A percentile compares a stretch with the other conserved stretches of the same genome.
These are phyloP conservation scores for Paecilomyces variotii DNA, from an alignment of 2,329 filamentous ascomycete genomes.

Conservation along the genomic window DNA sequence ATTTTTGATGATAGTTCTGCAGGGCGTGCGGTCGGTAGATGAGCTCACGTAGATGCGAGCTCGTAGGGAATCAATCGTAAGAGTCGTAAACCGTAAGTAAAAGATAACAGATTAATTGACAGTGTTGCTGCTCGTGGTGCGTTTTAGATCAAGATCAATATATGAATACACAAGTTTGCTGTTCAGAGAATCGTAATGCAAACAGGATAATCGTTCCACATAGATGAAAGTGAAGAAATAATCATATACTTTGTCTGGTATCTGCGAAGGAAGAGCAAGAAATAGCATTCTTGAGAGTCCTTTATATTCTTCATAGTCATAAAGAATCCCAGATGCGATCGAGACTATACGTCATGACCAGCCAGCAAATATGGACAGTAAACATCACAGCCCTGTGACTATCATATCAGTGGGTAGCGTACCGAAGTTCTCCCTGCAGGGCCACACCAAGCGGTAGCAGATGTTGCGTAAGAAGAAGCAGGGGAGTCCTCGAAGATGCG, in stretches of 20 bases:
- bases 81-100: neutral
- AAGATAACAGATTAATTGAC: neutral
- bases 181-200: too few relatives aligned
- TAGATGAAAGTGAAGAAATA: too few relatives aligned
- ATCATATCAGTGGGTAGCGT: neutral
- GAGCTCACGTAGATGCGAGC: neutral
- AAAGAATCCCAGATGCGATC: neutral
- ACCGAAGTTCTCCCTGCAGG: neutral
- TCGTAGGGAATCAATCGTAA: neutral
- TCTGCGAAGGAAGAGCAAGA: neutral
- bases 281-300: neutral
- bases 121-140: neutral
- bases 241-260: too few relatives aligned
- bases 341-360: neutral
- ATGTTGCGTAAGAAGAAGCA: neutral
- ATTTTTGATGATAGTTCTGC: neutral
- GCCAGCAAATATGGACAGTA: neutral
- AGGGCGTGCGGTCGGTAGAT: neutral
- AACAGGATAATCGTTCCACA: too few relatives aligned
- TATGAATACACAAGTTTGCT: neutral
- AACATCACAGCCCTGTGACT: neutral
- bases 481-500: neutral
- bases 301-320: neutral
- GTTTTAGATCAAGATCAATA: neutral
- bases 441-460: neutral